Base-by-base conservation (phyloP, 306 rosid species). In the Carpinus fangiana region DNA sequence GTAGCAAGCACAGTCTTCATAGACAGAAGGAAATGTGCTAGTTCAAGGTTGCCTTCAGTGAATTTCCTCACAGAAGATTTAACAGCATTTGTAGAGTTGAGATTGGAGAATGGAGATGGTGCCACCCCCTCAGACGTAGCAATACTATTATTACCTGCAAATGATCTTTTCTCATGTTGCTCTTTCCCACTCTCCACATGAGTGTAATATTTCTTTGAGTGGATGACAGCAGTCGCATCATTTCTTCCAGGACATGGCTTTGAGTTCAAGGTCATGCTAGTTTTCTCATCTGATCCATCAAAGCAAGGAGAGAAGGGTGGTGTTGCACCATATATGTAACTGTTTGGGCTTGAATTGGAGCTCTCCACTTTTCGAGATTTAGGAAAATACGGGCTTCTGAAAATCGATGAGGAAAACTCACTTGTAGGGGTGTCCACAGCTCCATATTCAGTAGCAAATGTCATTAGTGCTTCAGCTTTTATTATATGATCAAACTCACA, bases 401-500 rank as follows among this genome's bases (percentile, higher is more conserved):
- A 95, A 70, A 93, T 77, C 74, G 97, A 82, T 14, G 97, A 81
- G 34, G 98, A 91, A 54, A 91, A 69, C 82, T 90, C 96, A 85
- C 90, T 90, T 21, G 88, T 67, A 70, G 95, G 89, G 53, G 93
- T 84, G 84, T 95, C 98, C 78, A 95, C 98, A 43, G 98, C 98
- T 75, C 98, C 98, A 90, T 90, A 95, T 84, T 95, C 98, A 72
- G 91, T 85, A 82, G 98, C 97, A 85, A 95, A 88, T 80, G 97
- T 90, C 97, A 95, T 90, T 90, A 95, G 83, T 74, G 98, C 98
- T 86, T 95, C 98, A 78, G 93, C 91, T 87, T 95, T 95, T 62
- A 88, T 78, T 78, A 95, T 90, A 81, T 91, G 98, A 89, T 92
- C 98, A 83, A 92, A 91, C 84, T 91, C 98, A 2, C 89, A 86